phyloP scores from a whole-genome alignment of 441 rosid genomes.

The Corymbia citriodora region DNA sequence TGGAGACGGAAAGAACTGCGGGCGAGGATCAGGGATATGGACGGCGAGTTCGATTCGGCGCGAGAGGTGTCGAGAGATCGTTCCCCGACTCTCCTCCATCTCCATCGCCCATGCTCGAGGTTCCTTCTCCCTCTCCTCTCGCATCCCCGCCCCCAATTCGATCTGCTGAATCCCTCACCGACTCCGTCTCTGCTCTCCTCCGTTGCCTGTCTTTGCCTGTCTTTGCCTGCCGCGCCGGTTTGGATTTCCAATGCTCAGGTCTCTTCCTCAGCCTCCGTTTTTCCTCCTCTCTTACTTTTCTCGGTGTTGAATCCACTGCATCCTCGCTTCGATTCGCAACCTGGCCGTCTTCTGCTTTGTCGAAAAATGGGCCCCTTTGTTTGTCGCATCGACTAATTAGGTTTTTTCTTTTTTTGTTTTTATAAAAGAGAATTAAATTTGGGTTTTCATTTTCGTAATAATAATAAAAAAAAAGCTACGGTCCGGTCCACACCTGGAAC shows the following conservation, averaged over 20 bases:
- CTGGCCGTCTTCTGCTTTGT: not conserved
- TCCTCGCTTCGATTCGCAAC: not conserved
- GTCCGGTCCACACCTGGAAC: not conserved
- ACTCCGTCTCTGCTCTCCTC: not conserved
- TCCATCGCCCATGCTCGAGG: conserved; percentile 70
- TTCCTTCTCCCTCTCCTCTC: conserved; percentile 1
- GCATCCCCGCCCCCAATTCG: not conserved
- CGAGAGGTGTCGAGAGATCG: not conserved
- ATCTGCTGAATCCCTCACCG: not conserved
- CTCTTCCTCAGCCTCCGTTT: not conserved
- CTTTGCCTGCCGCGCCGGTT: conserved; percentile 52
- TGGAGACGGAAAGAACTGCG: not conserved
- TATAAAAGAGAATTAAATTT: no score
- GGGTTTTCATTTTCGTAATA: no score
- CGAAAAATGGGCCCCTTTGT: not conserved
- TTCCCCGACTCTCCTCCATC: not conserved
- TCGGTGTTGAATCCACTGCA: not conserved
- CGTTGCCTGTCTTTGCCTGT: conserved; percentile 47
- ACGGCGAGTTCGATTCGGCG: not conserved
- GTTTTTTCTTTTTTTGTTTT: no score
- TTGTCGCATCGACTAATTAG: no score
- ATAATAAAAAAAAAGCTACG: no score
- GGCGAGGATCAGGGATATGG: not conserved
- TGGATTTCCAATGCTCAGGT: conserved; percentile 67
- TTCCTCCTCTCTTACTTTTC: not conserved